Percentiles rank a stretch among this genome's conserved stretches.
These are phyloP conservation scores for Hemisphaericaspora subhashii DNA, from an alignment of 1,139 yeast genomes.

Conservation along the genomic window DNA sequence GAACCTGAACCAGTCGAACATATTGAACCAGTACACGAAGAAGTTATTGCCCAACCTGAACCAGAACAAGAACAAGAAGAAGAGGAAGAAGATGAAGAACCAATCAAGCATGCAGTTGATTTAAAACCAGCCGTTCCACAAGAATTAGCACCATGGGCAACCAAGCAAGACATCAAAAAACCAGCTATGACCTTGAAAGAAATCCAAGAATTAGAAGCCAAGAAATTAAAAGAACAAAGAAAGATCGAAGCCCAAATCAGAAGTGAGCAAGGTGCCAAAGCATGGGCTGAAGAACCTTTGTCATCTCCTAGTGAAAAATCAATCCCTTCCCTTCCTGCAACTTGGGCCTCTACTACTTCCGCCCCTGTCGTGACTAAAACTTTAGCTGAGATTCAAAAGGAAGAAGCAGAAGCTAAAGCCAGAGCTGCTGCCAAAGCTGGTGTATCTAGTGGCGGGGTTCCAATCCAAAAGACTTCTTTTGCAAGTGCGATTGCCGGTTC, in stretches of 20 bases:
- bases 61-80: slow-evolving; percentile 5
- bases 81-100: slow-evolving; percentile 4
- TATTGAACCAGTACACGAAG: not conserved
- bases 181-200: slow-evolving; percentile 65
- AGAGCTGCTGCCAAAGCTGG: slow-evolving; percentile 20
- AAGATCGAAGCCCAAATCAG: slow-evolving; percentile 33
- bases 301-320: slow-evolving; percentile 18
- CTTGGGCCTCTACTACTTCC: slow-evolving; percentile 51
- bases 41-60: no score
- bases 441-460: slow-evolving; percentile 14
- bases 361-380: slow-evolving; percentile 28
- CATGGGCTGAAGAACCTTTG: slow-evolving; percentile 20
- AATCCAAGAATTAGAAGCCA: slow-evolving; percentile 69
- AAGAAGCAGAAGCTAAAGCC: slow-evolving; percentile 43
- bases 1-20: slow-evolving; percentile 4
- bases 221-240: slow-evolving; percentile 42
- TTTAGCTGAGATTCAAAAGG: slow-evolving; percentile 48
- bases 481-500: slow-evolving; percentile 33
- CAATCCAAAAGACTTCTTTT: slow-evolving; percentile 22
- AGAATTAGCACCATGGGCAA: slow-evolving; percentile 20
- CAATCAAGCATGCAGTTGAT: slow-evolving; percentile 9
- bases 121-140: slow-evolving; percentile 25
- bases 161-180: slow-evolving; percentile 21
- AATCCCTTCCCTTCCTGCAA: slow-evolving; percentile 43
- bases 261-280: slow-evolving; percentile 28